These are phyloP conservation scores for Neurospora discreta DNA, from an alignment of 495 filamentous ascomycete genomes.

Conservation along the genomic window DNA sequence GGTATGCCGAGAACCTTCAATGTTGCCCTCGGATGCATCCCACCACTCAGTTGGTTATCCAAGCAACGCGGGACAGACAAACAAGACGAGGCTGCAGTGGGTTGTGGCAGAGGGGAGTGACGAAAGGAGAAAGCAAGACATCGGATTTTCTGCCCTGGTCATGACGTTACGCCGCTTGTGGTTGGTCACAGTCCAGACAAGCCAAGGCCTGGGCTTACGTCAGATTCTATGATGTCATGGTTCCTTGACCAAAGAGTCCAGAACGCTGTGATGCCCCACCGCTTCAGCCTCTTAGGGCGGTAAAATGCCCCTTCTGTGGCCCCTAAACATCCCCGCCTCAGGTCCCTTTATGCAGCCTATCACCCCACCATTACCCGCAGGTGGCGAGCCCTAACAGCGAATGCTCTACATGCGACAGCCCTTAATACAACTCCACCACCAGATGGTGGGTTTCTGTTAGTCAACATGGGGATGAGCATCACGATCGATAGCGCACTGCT, in stretches of 20 bases:
- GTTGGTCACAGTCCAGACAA: neutral
- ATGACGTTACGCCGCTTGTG: neutral
- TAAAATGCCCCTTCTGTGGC: neutral
- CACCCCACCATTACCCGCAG: neutral
- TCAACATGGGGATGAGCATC: neutral
- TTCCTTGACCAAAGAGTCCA: neutral
- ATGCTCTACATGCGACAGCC: neutral
- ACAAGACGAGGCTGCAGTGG: neutral
- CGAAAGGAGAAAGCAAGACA: neutral
- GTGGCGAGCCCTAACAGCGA: neutral
- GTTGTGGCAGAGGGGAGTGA: neutral
- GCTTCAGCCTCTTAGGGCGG: neutral
- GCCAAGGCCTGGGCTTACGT: neutral
- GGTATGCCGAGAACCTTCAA: neutral
- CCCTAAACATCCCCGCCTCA: neutral
- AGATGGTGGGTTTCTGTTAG: neutral
- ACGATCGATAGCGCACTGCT: neutral
- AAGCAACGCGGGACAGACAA: neutral
- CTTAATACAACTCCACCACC: rapidly evolving
- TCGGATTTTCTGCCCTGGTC: neutral
- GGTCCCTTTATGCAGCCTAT: neutral
- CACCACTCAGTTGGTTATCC: neutral
- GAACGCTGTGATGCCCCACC: neutral
- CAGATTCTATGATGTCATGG: neutral
- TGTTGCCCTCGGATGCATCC: neutral